A percentile compares a stretch with the other conserved stretches of the same genome.
Evolutionary conservation across 148 eudicot genomes (phyloP).

Genomic region (Dysphania ambrosioides): DNA sequence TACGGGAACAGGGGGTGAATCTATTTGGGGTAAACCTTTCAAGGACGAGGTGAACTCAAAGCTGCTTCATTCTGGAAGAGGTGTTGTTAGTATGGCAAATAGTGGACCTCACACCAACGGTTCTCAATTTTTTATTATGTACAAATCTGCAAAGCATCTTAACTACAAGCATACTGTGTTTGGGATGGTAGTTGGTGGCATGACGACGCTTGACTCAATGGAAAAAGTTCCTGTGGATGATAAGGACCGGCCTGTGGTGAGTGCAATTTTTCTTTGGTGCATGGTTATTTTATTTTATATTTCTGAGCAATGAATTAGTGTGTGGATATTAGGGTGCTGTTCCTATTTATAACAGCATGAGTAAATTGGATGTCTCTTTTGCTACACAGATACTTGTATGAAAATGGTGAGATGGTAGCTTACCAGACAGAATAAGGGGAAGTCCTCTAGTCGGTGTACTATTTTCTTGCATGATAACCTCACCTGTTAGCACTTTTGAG

Average conservation of each 20-base stretch:
- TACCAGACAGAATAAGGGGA: background rate
- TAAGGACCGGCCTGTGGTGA: constrained; percentile 84
- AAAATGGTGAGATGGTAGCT: background rate
- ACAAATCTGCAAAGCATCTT: constrained; percentile 91
- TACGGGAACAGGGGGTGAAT: constrained; percentile 95
- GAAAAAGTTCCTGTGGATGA: constrained; percentile 98
- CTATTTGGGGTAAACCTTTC: constrained; percentile 94
- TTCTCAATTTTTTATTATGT: constrained; percentile 88
- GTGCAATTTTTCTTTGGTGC: constrained; percentile 24
- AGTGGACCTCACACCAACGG: constrained; percentile 96
- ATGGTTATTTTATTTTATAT: background rate
- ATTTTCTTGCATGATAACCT: background rate
- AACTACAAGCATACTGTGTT: constrained; percentile 95
- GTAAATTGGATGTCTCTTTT: background rate
- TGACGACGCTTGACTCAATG: constrained; percentile 76
- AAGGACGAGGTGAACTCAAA: constrained; percentile 93
- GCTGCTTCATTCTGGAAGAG: constrained; percentile 91
- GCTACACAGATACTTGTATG: background rate
- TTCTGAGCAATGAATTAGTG: background rate
- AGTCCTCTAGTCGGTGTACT: background rate
- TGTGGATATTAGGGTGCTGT: background rate
- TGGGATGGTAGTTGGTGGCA: constrained; percentile 92
- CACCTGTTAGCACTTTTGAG: background rate
- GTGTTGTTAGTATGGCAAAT: constrained; percentile 98
- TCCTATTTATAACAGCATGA: background rate